A percentile compares a stretch with the other conserved stretches of the same genome.
phyloP scores from a whole-genome alignment of 2,329 filamentous ascomycete genomes.

The Fusarium piperis region DNA sequence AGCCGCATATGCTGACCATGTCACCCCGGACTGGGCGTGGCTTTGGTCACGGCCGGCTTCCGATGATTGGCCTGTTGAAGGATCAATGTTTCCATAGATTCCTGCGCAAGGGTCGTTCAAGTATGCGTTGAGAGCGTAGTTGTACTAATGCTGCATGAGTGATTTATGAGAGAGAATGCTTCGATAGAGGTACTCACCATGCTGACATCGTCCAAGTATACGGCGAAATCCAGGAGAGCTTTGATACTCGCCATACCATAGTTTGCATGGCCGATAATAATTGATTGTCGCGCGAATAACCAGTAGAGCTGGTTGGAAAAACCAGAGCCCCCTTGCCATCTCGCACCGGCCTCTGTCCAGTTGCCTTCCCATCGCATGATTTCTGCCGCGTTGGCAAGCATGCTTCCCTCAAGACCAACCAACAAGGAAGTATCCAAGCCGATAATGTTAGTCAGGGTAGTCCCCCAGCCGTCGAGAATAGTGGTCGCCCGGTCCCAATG shows the following conservation, averaged over 20 bases:
- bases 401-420: conserved; percentile 50
- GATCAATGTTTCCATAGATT: conserved; percentile 43
- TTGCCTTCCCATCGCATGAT: conserved; percentile 56
- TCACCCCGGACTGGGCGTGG: conserved; percentile 45
- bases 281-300: conserved; percentile 47
- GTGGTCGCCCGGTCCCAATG: conserved; percentile 48
- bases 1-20: conserved; percentile 49
- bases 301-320: conserved; percentile 45
- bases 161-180: background rate
- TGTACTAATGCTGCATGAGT: conserved; percentile 37
- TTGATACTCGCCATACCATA: conserved; percentile 55
- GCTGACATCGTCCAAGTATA: conserved; percentile 52
- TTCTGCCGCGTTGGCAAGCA: conserved; percentile 55
- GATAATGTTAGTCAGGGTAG: conserved; percentile 46
- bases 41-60: conserved; percentile 52
- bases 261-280: conserved; percentile 53
- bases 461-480: conserved; percentile 51
- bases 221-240: conserved; percentile 50
- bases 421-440: conserved; percentile 49
- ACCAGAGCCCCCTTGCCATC: conserved; percentile 47
- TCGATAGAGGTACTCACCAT: conserved; percentile 19
- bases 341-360: conserved; percentile 50
- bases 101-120: conserved; percentile 51
- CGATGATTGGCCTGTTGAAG: conserved; percentile 47
- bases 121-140: conserved; percentile 51